Base-by-base conservation (phyloP, 768 basidiomycete species). In the Pholiota microspora region DNA sequence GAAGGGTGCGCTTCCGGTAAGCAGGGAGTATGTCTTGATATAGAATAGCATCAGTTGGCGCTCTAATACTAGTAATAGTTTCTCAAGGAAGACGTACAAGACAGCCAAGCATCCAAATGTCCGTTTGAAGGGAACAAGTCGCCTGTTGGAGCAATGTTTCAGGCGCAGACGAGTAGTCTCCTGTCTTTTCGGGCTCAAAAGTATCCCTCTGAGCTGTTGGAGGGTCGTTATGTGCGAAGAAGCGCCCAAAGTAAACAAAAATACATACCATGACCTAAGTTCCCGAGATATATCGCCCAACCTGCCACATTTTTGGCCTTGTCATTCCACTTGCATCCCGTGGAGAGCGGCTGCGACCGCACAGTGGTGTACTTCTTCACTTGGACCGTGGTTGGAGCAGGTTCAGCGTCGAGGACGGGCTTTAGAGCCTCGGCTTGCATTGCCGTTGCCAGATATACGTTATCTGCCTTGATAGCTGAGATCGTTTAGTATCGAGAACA, bases 71-170 rank as follows among this genome's bases (percentile, higher is more conserved):
- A 2, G 2, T 8, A 24, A 42, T 2, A 12, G n/a, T n/a, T n/a
- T n/a, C n/a, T 40, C 12, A 52, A 25, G 21, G 24, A 12, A 15
- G n/a, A 50, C 61, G 1, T 55, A 59, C 61, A 0, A 53, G 42
- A 45, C 48, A 60, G 0, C 61, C 61, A 32, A 62, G 49, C 61
- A 62, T 58, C 61, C 61, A 62, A 12, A 58, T 21, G 21, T 60
- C 61, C 28, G 51, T 49, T 23, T 59, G 45, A 18, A 44, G 25
- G 23, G 49, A 28, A 50, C 54, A 55, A 13, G 56, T 29, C 15
- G 45, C 36, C 18, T 49, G 59, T 2, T 50, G 51, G 8, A 61
- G 31, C 12, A 35, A 34, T 1, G 29, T 40, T 21, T 58, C 57
- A 16, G 56, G 38, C 2, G 46, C 47, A 57, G 56, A 46, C 29